A percentile compares a stretch with the other conserved stretches of the same genome.
These are phyloP conservation scores for Eutrema heterophyllum DNA, from an alignment of 345 rosid species.

Conservation along the genomic window DNA sequence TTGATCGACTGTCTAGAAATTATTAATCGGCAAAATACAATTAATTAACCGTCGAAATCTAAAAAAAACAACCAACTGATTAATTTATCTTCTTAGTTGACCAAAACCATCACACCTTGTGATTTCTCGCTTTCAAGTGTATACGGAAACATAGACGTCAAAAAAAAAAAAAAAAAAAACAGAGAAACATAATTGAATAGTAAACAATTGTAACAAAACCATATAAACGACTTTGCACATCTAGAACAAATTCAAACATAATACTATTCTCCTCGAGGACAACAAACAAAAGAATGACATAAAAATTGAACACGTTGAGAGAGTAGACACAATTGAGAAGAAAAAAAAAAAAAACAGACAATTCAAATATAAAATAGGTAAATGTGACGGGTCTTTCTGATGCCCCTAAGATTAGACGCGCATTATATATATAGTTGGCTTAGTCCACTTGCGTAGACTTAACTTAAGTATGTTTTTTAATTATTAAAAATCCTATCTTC, in stretches of 20 bases:
- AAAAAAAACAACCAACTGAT: background rate
- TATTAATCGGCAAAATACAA: background rate
- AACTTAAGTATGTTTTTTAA: background rate
- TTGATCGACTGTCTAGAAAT: too few species aligned
- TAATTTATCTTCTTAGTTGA: background rate
- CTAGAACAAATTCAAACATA: background rate
- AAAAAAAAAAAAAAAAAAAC: too few species aligned
- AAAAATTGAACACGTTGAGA: background rate
- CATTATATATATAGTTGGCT: slow-evolving; percentile 3
- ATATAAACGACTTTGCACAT: background rate
- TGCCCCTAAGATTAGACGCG: background rate
- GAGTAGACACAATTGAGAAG: background rate
- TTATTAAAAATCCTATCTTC: background rate
- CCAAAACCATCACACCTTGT: background rate
- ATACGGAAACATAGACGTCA: background rate
- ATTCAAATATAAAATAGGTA: background rate
- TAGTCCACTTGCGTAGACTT: background rate
- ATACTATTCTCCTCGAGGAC: background rate
- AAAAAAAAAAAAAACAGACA: background rate
- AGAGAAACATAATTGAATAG: background rate
- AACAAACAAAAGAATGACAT: background rate
- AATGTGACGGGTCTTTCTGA: background rate
- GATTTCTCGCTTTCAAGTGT: background rate
- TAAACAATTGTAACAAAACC: background rate
- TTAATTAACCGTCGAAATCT: background rate